Percentiles rank a stretch among this genome's conserved stretches.
Evolutionary conservation across 495 filamentous ascomycete species (phyloP).

Genomic region (Aspergillus indologenus): DNA sequence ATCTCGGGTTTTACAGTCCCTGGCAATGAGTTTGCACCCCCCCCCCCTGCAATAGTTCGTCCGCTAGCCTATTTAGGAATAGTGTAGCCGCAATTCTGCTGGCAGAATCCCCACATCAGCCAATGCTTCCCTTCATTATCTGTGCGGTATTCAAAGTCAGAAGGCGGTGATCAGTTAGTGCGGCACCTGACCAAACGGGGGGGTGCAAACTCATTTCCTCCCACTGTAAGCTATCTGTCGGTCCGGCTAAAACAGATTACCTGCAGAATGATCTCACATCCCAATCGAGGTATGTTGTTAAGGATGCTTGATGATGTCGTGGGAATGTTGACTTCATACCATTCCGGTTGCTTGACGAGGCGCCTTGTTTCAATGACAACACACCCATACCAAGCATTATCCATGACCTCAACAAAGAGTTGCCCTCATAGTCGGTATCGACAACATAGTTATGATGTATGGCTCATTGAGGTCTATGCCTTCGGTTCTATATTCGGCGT

Average conservation of each 20-base stretch:
- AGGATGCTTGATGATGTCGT: background rate
- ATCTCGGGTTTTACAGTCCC: background rate
- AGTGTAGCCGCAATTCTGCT: too few species aligned
- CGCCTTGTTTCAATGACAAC: too few species aligned
- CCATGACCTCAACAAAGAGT: background rate
- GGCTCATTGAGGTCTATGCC: background rate
- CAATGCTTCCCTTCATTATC: too few species aligned
- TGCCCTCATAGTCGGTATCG: background rate
- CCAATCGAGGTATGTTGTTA: background rate
- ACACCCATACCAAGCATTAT: too few species aligned
- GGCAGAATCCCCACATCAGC: too few species aligned
- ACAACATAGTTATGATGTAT: background rate
- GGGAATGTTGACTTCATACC: background rate
- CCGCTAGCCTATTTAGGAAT: too few species aligned
- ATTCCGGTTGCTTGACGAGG: background rate
- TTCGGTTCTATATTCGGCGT: background rate
- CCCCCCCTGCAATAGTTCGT: too few species aligned
- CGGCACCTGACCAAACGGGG: too few species aligned
- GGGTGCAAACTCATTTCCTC: too few species aligned
- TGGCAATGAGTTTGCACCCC: too few species aligned
- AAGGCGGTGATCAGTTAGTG: too few species aligned
- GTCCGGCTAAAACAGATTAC: background rate
- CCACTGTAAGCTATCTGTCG: background rate
- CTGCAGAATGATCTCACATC: background rate
- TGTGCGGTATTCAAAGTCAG: too few species aligned